Evolutionary conservation across 805 yeast species (phyloP).

Genomic region (Ogataea allantospora): DNA sequence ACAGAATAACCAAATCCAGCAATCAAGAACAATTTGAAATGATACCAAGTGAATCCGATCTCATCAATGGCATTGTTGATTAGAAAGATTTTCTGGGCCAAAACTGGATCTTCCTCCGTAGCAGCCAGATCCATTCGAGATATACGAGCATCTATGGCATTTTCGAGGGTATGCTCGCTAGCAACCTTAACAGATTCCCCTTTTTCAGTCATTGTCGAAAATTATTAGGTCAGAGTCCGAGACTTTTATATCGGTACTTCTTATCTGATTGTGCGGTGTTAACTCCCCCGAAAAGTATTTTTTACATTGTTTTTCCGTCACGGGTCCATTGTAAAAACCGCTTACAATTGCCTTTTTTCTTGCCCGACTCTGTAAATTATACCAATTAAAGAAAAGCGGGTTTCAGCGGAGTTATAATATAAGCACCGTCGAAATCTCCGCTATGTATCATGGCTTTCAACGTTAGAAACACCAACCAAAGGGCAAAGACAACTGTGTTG

Average conservation of each 20-base stretch:
- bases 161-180: constrained; percentile 8
- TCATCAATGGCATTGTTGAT: constrained; percentile 57
- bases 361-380: no score
- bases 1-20: constrained; percentile 59
- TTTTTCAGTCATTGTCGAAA: constrained; percentile 1
- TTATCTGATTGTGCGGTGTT: no score
- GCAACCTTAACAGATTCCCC: background rate
- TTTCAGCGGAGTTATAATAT: background rate
- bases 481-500: constrained; percentile 19
- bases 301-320: no score
- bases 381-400: no score
- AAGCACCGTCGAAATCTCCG: background rate
- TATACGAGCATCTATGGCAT: constrained; percentile 15
- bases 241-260: no score
- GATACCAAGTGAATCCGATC: constrained; percentile 60
- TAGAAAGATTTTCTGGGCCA: constrained; percentile 41
- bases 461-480: constrained; percentile 35
- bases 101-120: constrained; percentile 35
- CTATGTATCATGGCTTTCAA: constrained; percentile 43
- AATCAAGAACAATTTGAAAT: constrained; percentile 45
- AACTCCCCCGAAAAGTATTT: no score
- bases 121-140: constrained; percentile 19
- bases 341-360: no score
- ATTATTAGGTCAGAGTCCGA: no score
- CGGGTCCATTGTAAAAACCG: no score